phyloP scores from a whole-genome alignment of 192 early-diverging fungal genomes.

The Glomus cerebriforme region DNA sequence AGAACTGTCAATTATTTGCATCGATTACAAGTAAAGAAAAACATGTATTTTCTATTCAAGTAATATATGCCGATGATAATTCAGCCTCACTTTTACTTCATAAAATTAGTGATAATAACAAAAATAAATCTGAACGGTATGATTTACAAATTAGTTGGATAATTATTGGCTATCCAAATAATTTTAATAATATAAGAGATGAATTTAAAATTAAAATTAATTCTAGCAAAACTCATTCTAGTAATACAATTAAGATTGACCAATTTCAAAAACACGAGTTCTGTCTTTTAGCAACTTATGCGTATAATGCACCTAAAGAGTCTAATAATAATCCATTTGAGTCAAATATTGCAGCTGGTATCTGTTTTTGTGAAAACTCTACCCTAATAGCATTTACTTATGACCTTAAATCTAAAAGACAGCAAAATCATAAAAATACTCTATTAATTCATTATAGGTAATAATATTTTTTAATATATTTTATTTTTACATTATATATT shows the following conservation, averaged over 20 bases:
- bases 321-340: not conserved
- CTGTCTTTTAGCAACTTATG: not conserved
- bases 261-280: not conserved
- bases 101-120: not conserved
- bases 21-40: not conserved
- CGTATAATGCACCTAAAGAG: not conserved
- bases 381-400: not conserved
- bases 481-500: not conserved
- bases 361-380: not conserved
- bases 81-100: not conserved
- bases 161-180: not conserved
- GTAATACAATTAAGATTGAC: too few relatives aligned
- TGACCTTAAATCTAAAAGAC: not conserved
- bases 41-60: not conserved
- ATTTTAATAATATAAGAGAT: not conserved
- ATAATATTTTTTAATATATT: not conserved
- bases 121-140: not conserved
- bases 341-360: not conserved
- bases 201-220: not conserved
- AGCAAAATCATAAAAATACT: not conserved
- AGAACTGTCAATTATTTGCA: not conserved
- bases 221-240: not conserved
- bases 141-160: not conserved
- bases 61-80: not conserved
- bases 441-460: not conserved